phyloP scores from a whole-genome alignment of 768 basidiomycete species.

The Clathrus columnatus region DNA sequence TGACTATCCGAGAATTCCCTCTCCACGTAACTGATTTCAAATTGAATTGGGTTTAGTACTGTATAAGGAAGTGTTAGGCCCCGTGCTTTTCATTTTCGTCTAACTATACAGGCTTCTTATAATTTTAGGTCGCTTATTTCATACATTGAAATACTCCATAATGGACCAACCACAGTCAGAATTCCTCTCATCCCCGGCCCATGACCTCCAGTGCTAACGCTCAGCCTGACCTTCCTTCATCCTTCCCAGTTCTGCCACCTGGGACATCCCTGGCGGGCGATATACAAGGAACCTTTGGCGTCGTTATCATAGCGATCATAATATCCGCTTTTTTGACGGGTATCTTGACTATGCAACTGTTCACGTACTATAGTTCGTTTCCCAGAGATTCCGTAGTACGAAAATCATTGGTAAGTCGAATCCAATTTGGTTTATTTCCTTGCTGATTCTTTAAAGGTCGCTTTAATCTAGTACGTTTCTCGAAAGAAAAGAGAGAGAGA shows the following conservation, averaged over 20 bases:
- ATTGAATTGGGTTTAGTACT: no score
- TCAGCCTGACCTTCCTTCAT: background rate
- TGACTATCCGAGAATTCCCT: no score
- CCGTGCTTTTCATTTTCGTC: no score
- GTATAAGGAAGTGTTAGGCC: no score
- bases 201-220: background rate
- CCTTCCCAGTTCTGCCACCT: background rate
- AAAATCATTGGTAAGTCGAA: background rate
- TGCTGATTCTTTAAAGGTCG: background rate
- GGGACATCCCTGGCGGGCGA: background rate
- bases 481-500: background rate
- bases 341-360: background rate
- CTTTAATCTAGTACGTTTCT: background rate
- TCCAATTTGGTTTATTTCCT: background rate
- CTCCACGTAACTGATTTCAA: no score
- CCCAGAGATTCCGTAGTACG: background rate
- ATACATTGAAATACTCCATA: no score
- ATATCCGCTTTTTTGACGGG: background rate
- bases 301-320: background rate
- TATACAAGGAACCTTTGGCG: background rate
- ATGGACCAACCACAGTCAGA: no score
- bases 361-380: background rate
- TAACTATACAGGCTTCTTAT: no score
- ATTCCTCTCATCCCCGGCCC: no score
- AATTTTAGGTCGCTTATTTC: no score